Base-by-base conservation (phyloP, 768 basidiomycete species). In the Tricholoma flavovirens region DNA sequence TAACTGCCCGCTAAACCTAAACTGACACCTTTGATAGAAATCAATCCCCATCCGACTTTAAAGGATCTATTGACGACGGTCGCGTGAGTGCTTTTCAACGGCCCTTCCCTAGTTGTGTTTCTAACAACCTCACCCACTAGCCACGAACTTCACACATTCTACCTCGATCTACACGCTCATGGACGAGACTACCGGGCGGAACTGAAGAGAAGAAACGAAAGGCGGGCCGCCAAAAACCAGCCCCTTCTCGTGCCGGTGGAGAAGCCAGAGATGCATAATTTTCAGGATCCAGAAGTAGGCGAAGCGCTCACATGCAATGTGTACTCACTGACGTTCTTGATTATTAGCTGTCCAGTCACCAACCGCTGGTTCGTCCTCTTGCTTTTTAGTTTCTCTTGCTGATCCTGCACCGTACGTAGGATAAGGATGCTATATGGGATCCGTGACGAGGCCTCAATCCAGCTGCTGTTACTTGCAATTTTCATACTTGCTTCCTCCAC, bases 221-320 rank as follows among this genome's bases (percentile, higher is more conserved):
- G 48, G 53, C 60, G 59, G 21, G 54, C 55, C 7, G 61, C 45
- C 21, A 52, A 53, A 9, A 67, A 69, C 12, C 49, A 22, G 2
- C 56, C 32, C 10, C 58, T 52, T 17, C 46, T 43, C 32, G 21
- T 61, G 2, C 53, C 48, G 3, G 29, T 35, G 12, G 63, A 67
- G 5, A 19, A 6, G 10, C 60, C 57, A 0, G 71, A 72, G 56
- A 69, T 72, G 69, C 62, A 73, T 53, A 73, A 74, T 51, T 76
- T 74, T 56, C 73, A 75, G 56, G 69, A 76, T 57, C 72, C 72
- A 0, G 69, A 75, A 60, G 68, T 70, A 56, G 10, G 40, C 15
- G 19, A 19, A 5, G 22, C 12, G 7, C 14, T 30, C 6, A 5
- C 21, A 5, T n/a, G 5, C 5, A 10, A 29, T 38, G 30, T 21